phyloP scores from a whole-genome alignment of 495 filamentous ascomycete genomes.

The Annulohypoxylon bovei region DNA sequence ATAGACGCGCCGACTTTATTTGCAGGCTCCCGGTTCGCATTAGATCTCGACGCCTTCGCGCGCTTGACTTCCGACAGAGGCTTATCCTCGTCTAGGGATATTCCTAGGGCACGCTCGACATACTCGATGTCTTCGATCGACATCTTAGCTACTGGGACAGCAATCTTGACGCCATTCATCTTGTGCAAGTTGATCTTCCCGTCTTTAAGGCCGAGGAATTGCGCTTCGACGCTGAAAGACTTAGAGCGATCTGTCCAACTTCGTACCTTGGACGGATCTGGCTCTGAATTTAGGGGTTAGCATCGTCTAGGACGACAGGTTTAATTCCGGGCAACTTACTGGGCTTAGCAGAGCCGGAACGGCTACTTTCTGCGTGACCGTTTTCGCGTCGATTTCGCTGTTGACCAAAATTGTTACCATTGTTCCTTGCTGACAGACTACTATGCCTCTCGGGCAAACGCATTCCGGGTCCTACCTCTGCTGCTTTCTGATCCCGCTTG shows the following conservation, averaged over 20 bases:
- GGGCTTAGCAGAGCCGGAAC: slow-evolving; percentile 66
- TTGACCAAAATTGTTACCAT: slow-evolving; percentile 67
- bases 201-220: slow-evolving; percentile 92
- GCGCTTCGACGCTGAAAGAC: slow-evolving; percentile 96
- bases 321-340: slow-evolving; percentile 65
- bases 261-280: slow-evolving; percentile 83
- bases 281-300: slow-evolving; percentile 63
- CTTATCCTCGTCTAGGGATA: slow-evolving; percentile 95
- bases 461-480: slow-evolving; percentile 82
- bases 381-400: slow-evolving; percentile 79
- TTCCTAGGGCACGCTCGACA: slow-evolving; percentile 84
- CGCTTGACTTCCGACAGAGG: slow-evolving; percentile 82
- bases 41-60: slow-evolving; percentile 46
- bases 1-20: slow-evolving; percentile 59
- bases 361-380: slow-evolving; percentile 58
- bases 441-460: slow-evolving; percentile 73
- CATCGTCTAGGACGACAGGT: neutral
- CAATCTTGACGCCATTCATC: slow-evolving; percentile 97
- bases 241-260: slow-evolving; percentile 95
- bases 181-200: slow-evolving; percentile 99
- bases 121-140: slow-evolving; percentile 93
- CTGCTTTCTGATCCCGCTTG: slow-evolving; percentile 66
- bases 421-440: slow-evolving; percentile 67
- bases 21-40: slow-evolving; percentile 38
- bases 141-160: slow-evolving; percentile 95